Evolutionary conservation across 1,284 basidiomycete genomes (phyloP), one percentile per base, ranked within the genome.

Genomic region (Ganoderma lingzhi): DNA sequence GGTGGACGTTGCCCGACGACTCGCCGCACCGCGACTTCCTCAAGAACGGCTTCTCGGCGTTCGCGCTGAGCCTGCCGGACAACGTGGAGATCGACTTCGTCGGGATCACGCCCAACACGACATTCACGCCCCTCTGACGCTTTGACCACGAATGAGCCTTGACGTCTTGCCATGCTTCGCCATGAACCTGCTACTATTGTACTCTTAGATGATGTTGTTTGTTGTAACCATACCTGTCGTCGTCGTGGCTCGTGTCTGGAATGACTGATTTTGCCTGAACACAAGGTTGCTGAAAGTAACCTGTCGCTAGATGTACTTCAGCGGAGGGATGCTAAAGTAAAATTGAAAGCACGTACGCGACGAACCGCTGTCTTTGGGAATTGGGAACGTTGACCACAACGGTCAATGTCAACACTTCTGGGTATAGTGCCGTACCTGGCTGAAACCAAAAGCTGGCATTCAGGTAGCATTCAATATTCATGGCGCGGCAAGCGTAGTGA

Each of bases 1-100:
- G 76, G 64, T 80, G 78, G 77, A 69, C 71, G 19, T 72, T 81
- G 10, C 79, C 80, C 14, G 64, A 48, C 10, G 74, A 74, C 37
- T 76, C 77, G n/a, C 63, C 66, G n/a, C 79, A 81, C 64, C 19
- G 42, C 10, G 71, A 76, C 19, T 62, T 41, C 14, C 64, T 78
- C 19, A 72, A 78, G 65, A 80, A 80, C 62, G 79, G 66, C n/a
- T 80, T 80, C 60, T 79, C 79, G 12, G 75, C 77, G 17, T 79
- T 80, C 64, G 78, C 78, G 12, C 72, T 80, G 59, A 77, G 72
- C 51, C 63, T 78, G 1, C 78, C 78, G 41, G 64, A 74, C 35
- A 68, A 77, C 39, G 68, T 78, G 9, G 65, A 75, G 44, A 71
- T 78, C 30, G 65, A 73, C 39, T 76, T 77, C 59, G 64, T 66